Evolutionary conservation across 2,329 filamentous ascomycete genomes (phyloP), one percentile per base, ranked within the genome.

Genomic region (Sarocladium brachiariae): DNA sequence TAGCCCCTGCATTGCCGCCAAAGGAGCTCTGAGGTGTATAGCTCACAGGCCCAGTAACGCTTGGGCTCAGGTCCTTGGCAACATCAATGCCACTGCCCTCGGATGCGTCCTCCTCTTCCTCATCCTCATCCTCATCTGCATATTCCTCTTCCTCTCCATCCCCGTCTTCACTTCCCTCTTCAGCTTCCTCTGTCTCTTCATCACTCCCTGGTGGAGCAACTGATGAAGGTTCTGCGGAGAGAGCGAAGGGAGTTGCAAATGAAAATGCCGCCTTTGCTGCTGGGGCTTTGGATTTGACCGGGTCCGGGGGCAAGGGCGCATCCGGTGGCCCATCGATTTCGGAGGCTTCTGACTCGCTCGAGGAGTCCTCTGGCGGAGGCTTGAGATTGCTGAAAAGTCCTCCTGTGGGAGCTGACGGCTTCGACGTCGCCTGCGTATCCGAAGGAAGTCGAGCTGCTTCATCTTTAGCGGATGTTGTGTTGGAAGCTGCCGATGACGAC

Each of bases 41-140:
- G 24, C 75, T 71, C 52, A 76, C 71, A 13, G 35, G 23, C 9
- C 46, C 46, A 2, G 45, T 41, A 7, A 45, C 71, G 6, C 66
- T 71, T 18, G 77, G 78, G 57, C 77, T 83, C 11, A 84, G 65
- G 47, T 85, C 81, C 58, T 83, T 80, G n/a, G 75, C 75, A 41
- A 85, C 76, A 61, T 85, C 81, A 46, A 84, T 72, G 21, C 80
- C 82, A 54, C 81, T 85, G 13, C 81, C 81, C 58, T 80, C 78
- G 0, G 70, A 74, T 25, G 77, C 74, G 2, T 73, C 74, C 11
- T 75, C 75, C 18, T 71, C 69, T 5, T 68, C 65, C 23, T 72
- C 68, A 8, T 70, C 70, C n/a, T 71, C 69, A 2, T 67, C 65
- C 1, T 71, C 71, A 11, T 69, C 71, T 4, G 65, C 66, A 2